Evolutionary conservation across 2,329 filamentous ascomycete genomes (phyloP).

Genomic region (Akanthomyces dipterigenus): DNA sequence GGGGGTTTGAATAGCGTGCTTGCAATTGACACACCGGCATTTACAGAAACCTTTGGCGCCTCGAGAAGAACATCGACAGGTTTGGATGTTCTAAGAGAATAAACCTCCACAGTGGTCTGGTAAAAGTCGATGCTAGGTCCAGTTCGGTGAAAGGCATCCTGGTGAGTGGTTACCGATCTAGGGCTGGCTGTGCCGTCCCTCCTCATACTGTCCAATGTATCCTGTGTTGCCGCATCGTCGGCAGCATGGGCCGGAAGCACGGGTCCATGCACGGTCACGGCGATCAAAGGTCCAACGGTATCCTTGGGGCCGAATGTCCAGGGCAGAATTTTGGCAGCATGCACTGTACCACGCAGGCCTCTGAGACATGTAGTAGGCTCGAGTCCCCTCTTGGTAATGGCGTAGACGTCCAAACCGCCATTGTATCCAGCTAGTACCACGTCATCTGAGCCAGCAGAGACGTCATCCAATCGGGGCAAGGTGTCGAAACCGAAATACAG

Average conservation of each 20-base stretch:
- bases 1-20: slow-evolving; percentile 63
- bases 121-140: slow-evolving; percentile 51
- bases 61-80: slow-evolving; percentile 68
- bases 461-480: slow-evolving; percentile 42
- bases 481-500: slow-evolving; percentile 79
- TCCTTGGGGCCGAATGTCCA: slow-evolving; percentile 53
- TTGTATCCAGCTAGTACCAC: slow-evolving; percentile 73
- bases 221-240: slow-evolving; percentile 21
- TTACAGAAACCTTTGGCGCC: slow-evolving; percentile 55
- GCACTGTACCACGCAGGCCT: slow-evolving; percentile 71
- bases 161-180: slow-evolving; percentile 32
- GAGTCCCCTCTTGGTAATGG: slow-evolving; percentile 64
- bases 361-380: slow-evolving; percentile 65
- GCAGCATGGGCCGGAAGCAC: slow-evolving; percentile 37
- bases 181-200: slow-evolving; percentile 37
- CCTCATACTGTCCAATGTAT: slow-evolving; percentile 31
- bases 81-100: slow-evolving; percentile 71
- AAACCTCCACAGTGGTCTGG: slow-evolving; percentile 84
- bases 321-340: slow-evolving; percentile 75
- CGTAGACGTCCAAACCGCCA: slow-evolving; percentile 69
- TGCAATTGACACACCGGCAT: slow-evolving; percentile 45
- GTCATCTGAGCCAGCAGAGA: slow-evolving; percentile 45
- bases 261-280: slow-evolving; percentile 73
- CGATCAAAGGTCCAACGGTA: slow-evolving; percentile 64
- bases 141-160: slow-evolving; percentile 28